A percentile compares a stretch with the other conserved stretches of the same genome.
phyloP scores from a whole-genome alignment of 2,329 filamentous ascomycete genomes.

The Hirsutella minnesotensis region DNA sequence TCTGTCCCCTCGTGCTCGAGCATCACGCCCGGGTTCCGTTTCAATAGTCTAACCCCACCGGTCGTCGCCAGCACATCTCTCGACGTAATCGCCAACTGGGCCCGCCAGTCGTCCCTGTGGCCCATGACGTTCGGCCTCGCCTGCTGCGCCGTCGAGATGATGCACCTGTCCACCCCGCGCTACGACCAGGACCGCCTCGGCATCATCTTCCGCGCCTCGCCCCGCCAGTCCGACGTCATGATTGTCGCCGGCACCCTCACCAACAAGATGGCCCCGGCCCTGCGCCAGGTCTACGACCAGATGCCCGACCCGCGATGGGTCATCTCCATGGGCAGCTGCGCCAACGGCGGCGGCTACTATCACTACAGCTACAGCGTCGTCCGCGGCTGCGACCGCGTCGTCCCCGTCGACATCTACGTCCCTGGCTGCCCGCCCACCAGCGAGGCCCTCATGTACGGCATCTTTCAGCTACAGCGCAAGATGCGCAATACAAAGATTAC shows the following conservation, averaged over 20 bases:
- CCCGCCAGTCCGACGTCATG: constrained; percentile 84
- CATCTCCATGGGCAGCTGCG: constrained; percentile 71
- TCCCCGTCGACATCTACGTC: constrained; percentile 71
- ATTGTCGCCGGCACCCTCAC: constrained; percentile 87
- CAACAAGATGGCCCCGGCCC: constrained; percentile 90
- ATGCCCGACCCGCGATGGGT: constrained; percentile 91
- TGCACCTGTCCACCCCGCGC: constrained; percentile 77
- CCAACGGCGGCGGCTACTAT: constrained; percentile 78
- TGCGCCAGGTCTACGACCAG: constrained; percentile 88
- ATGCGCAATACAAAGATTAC: constrained; percentile 50
- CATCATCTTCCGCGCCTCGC: constrained; percentile 83
- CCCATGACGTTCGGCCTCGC: constrained; percentile 82
- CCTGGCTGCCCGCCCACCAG: constrained; percentile 57
- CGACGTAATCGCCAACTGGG: constrained; percentile 75
- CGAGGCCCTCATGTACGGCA: constrained; percentile 55
- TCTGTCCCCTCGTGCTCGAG: too few species aligned
- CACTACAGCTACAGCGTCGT: constrained; percentile 75
- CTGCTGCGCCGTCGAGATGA: constrained; percentile 88
- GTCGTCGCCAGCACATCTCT: constrained; percentile 68
- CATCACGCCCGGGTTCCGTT: too few species aligned
- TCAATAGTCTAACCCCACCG: too few species aligned
- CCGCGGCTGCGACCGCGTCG: constrained; percentile 63
- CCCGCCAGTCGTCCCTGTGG: constrained; percentile 74
- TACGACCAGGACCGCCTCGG: constrained; percentile 84
- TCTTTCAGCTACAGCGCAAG: constrained; percentile 69